Base-by-base conservation (phyloP, 176 grass and related monocot species). In the Saccharum spontaneum region DNA sequence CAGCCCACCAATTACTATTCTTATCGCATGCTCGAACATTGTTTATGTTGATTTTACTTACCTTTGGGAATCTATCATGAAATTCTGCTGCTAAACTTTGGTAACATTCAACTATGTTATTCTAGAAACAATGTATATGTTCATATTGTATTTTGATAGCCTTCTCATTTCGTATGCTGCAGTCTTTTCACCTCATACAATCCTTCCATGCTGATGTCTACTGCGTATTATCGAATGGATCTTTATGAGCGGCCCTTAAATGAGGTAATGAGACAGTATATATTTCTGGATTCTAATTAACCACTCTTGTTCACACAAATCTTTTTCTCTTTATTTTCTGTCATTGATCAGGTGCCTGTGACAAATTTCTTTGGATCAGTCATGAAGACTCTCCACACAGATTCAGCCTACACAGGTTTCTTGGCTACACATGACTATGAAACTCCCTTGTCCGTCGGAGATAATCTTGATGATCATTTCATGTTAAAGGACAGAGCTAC, bases 291-390 rank as follows among this genome's bases (percentile, higher is more conserved):
- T 11, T 77, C 17, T 83, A 81, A 75, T 62, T 39, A 50, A 83
- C 15, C 26, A 24, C 24, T 71, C 20, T 54, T 89, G 41, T 89
- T 80, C 72, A 82, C 7, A 64, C 44, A 28, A 23, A 45, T 20
- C 17, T 54, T 71, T 49, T 40, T 49, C 36, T 44, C 22, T 46
- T 73, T 43, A 71, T 71, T n/a, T 85, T 76, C 30, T 87, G 37
- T 90, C 43, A 37, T 26, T 75, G 33, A 69, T 69, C 68, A 95
- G 97, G 97, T 99, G 59, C 97, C 93, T 54, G 94, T 99, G 63
- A 99, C 91, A 79, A 99, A 95, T 88, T 99, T 99, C 71, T 99
- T 99, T 88, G 97, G 97, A 83, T 99, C 94, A 74, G 97, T 99
- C 78, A 99, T 99, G 97, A 99, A 99, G 72, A 96, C 90, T 83